phyloP scores from a whole-genome alignment of 306 rosid species.

The Cucurbita pepo region DNA sequence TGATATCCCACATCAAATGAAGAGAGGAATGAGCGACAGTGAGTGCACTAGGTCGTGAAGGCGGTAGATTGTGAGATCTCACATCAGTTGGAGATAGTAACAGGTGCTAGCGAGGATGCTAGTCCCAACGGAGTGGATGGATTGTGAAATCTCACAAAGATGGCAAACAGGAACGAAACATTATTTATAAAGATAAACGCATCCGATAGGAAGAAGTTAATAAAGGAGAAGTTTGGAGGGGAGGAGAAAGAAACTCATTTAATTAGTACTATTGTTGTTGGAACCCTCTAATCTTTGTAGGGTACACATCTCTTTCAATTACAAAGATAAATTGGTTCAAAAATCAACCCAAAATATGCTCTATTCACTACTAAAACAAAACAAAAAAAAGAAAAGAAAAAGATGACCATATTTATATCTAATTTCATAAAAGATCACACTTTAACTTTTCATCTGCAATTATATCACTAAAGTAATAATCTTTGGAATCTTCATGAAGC shows the following conservation, averaged over 20 bases:
- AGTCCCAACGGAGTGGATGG: no score
- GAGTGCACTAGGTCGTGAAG: no score
- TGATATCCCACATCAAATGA: no score
- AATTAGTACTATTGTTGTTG: neutral
- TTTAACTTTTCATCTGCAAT: neutral
- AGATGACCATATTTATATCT: neutral
- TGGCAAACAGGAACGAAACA: no score
- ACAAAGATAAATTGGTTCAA: neutral
- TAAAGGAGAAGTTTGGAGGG: neutral
- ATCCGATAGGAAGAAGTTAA: no score
- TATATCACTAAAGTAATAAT: neutral
- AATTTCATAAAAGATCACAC: neutral
- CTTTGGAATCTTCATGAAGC: conserved; percentile 1
- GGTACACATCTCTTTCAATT: neutral
- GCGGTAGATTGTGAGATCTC: no score
- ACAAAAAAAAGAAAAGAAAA: neutral
- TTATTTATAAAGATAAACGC: no score
- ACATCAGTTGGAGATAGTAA: no score
- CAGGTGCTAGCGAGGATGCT: no score
- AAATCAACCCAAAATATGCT: neutral
- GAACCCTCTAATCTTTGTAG: neutral
- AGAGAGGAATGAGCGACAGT: no score
- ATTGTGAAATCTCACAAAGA: no score
- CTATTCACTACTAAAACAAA: neutral
- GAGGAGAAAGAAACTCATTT: neutral